A percentile compares a stretch with the other conserved stretches of the same genome.
Evolutionary conservation across 192 early-diverging fungal genomes (phyloP).

Genomic region (Coemansia sp.): DNA sequence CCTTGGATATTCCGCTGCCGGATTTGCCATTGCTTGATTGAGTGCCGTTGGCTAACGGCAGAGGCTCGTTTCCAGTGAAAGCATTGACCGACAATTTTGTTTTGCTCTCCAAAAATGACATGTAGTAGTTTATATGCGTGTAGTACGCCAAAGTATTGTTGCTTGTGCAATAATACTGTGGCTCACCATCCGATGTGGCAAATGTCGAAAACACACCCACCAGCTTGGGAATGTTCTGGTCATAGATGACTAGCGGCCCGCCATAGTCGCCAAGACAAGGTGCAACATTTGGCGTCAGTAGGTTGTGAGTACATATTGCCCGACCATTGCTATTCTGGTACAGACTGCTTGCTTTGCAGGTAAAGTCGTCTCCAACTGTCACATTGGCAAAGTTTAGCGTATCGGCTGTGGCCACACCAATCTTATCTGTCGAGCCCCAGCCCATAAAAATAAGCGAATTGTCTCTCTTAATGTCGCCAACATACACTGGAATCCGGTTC

Average conservation of each 20-base stretch:
- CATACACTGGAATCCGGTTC: conserved; percentile 36
- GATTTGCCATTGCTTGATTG: conserved; percentile 2
- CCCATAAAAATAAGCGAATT: conserved; percentile 41
- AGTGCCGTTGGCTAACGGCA: conserved; percentile 11
- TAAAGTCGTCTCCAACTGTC: conserved; percentile 36
- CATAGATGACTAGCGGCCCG: conserved; percentile 36
- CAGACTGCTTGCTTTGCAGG: conserved; percentile 21
- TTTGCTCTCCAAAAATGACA: conserved; percentile 33
- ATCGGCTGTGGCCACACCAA: conserved; percentile 29
- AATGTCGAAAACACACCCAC: conserved; percentile 39
- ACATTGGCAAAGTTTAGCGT: conserved; percentile 34
- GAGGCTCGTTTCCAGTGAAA: conserved; percentile 42
- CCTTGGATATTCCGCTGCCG: conserved; percentile 17
- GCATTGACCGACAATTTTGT: conserved; percentile 26
- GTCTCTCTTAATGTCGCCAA: conserved; percentile 25
- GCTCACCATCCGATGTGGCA: conserved; percentile 16
- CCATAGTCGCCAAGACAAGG: conserved; percentile 48
- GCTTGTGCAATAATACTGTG: conserved; percentile 33
- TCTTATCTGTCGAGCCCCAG: conserved; percentile 36
- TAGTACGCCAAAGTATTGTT: conserved; percentile 39
- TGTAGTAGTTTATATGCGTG: conserved; percentile 39
- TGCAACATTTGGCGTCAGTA: conserved; percentile 25
- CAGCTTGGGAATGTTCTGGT: conserved; percentile 27
- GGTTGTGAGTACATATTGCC: conserved; percentile 41
- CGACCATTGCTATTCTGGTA: conserved; percentile 43